Percentiles rank a stretch among this genome's conserved stretches.
Evolutionary conservation across 2,329 filamentous ascomycete genomes (phyloP).

Genomic region (Metarhizium anisopliae): DNA sequence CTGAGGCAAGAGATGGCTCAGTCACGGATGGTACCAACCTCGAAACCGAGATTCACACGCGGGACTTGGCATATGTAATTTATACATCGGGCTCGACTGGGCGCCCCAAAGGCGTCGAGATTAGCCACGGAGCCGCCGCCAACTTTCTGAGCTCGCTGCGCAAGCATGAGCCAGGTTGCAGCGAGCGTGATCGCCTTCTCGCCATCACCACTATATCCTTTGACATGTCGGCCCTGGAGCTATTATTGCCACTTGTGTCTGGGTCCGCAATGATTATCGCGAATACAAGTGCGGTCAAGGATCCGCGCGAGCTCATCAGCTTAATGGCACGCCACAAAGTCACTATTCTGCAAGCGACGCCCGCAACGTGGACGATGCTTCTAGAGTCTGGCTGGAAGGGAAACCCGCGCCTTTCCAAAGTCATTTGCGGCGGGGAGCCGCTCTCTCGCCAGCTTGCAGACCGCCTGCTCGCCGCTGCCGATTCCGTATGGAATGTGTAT

Average conservation of each 20-base stretch:
- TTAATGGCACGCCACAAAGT: background rate
- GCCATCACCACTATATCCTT: conserved; percentile 13
- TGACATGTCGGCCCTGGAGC: conserved; percentile 11
- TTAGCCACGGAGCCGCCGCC: background rate
- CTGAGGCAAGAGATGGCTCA: background rate
- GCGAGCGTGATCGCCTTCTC: conserved; percentile 9
- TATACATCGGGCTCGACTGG: conserved; percentile 14
- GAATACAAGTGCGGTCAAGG: background rate
- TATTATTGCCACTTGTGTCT: conserved; percentile 12
- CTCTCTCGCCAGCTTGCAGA: background rate
- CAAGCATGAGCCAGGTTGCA: conserved; percentile 6
- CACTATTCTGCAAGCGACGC: background rate
- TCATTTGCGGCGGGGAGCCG: background rate
- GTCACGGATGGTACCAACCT: no score
- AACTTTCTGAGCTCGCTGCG: background rate
- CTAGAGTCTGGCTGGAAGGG: background rate
- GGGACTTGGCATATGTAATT: background rate
- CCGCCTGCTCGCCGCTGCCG: background rate
- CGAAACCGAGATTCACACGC: background rate
- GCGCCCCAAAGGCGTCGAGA: background rate
- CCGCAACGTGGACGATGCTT: background rate
- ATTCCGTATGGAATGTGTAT: background rate
- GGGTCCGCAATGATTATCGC: background rate
- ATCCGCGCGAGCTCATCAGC: background rate
- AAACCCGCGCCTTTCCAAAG: background rate